Evolutionary conservation across 176 grass and related monocot species (phyloP), one percentile per base, ranked within the genome.

Genomic region (Triticum monococcum): DNA sequence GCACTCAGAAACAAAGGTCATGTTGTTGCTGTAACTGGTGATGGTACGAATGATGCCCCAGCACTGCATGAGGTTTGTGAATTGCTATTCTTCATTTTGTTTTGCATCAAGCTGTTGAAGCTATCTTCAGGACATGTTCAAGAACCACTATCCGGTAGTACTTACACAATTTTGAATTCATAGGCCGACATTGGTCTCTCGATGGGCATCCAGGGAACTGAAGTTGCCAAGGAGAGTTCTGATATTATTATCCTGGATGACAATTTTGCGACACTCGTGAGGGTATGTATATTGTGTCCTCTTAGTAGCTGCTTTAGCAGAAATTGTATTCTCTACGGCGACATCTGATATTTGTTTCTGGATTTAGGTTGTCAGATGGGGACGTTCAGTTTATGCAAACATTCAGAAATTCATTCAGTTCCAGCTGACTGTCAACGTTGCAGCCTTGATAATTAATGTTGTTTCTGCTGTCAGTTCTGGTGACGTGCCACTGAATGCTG

Each of bases 341-440:
- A 48, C 30, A 84, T 75, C 54, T 90, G 38, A 85, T 59, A 84
- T 90, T 85, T 88, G 48, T 79, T 78, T 64, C 25, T 83, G 13
- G 26, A 68, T 75, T 83, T 90, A 98, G 96, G 96, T 96, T 71
- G 96, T 98, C 54, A 88, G 96, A 74, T 98, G 97, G 97, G 97
- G 97, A 12, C 89, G 97, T 8, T 98, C 93, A 7, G 97, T 98
- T 36, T 98, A 98, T 80, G 90, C 93, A 9, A 98, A 98, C 72
- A 98, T 98, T 30, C 97, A 98, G 81, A 96, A 94, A 70, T 98
- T 98, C 81, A 96, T 98, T 83, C 97, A 98, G 87, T 98, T 98
- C 84, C 97, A 98, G 71, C 88, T 98, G 78, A 98, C 97, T 11
- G 97, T 98, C 69, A 98, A 98, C 11, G 86, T 94, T 7, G 94